Percentiles rank a stretch among this genome's conserved stretches.
Conservation (phyloP, 1,284 basidiomycete genomes). For the Apiotrichum domesticum region DNA sequence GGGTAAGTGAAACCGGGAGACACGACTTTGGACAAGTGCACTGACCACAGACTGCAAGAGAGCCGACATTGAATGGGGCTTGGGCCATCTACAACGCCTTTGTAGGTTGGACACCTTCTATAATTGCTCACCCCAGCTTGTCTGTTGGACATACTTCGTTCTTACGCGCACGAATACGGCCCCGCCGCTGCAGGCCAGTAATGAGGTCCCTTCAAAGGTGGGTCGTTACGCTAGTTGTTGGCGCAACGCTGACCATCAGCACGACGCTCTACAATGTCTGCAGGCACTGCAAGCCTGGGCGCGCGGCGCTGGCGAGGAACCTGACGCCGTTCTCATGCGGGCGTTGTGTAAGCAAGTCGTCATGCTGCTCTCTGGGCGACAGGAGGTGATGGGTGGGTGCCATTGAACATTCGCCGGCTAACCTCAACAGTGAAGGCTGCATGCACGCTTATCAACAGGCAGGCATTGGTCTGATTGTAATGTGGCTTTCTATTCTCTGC, state of each 20-base stretch:
- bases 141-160: conserved; percentile 5
- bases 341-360: conserved; percentile 5
- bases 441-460: background rate
- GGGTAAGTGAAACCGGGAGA: background rate
- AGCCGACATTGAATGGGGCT: background rate
- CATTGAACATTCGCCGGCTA: background rate
- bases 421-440: conserved; percentile 1
- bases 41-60: background rate
- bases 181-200: background rate
- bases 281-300: background rate
- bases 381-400: conserved; percentile 1
- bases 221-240: background rate
- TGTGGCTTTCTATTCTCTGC: background rate
- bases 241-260: background rate
- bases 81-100: conserved; percentile 6
- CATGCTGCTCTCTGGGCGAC: background rate
- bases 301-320: background rate
- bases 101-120: background rate
- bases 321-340: conserved; percentile 1
- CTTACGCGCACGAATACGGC: background rate
- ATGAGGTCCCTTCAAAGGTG: background rate
- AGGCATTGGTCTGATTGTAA: background rate
- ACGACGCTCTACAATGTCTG: conserved; percentile 3
- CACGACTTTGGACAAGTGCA: too few species aligned
- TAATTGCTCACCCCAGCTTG: conserved; percentile 1